These are phyloP conservation scores for Mucor circinelloides DNA, from an alignment of 371 early-diverging fungal species.

Conservation along the genomic window DNA sequence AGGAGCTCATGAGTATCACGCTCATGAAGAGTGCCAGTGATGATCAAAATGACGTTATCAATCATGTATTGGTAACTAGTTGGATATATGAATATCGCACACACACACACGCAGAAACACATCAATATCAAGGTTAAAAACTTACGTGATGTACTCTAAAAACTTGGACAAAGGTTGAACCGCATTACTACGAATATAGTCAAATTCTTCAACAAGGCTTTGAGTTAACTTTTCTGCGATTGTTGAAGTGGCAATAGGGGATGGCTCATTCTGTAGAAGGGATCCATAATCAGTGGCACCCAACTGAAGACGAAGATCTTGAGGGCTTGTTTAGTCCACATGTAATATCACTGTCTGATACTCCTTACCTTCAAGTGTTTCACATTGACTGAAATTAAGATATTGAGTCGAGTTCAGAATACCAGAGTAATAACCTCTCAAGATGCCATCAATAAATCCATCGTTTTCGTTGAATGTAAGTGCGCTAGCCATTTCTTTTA, in stretches of 20 bases:
- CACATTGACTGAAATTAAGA: slow-evolving; percentile 95
- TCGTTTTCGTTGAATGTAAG: slow-evolving; percentile 86
- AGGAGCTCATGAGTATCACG: slow-evolving; percentile 96
- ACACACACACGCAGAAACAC: neutral
- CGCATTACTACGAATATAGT: slow-evolving; percentile 88
- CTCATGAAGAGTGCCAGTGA: slow-evolving; percentile 97
- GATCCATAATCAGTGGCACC: slow-evolving; percentile 95
- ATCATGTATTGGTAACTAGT: slow-evolving; percentile 98
- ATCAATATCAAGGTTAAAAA: neutral
- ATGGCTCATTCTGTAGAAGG: slow-evolving; percentile 94
- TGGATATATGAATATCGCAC: neutral
- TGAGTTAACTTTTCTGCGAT: slow-evolving; percentile 88
- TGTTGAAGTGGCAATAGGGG: slow-evolving; percentile 92
- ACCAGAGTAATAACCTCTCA: slow-evolving; percentile 92
- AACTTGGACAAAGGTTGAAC: slow-evolving; percentile 85
- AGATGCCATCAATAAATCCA: slow-evolving; percentile 94
- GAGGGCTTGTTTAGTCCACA: neutral
- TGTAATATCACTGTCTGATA: neutral
- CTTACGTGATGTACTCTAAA: slow-evolving; percentile 95
- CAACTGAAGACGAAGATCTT: slow-evolving; percentile 78
- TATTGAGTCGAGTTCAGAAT: slow-evolving; percentile 85
- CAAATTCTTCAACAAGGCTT: slow-evolving; percentile 90
- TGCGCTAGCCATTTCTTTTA: slow-evolving; percentile 67
- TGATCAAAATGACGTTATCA: slow-evolving; percentile 96
- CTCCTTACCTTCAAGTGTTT: slow-evolving; percentile 90